Base-by-base conservation (phyloP, 805 yeast genomes). In the Saturnispora mendoncae region DNA sequence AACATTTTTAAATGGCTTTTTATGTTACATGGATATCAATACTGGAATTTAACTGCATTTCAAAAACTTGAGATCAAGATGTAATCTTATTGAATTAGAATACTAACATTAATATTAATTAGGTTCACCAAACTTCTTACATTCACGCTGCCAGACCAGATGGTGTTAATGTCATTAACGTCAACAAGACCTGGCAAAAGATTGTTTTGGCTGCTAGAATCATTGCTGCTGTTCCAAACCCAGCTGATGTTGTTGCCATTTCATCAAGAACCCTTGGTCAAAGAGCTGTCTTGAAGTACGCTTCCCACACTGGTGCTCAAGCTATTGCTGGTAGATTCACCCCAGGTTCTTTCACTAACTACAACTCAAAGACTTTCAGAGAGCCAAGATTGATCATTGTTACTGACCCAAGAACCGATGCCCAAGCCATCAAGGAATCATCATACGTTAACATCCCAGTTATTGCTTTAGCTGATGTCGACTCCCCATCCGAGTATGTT, bases 301-400 rank as follows among this genome's bases (percentile, higher is more conserved):
- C 99, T 67, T 85, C 96, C 62, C 97, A 92, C 88, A 88, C 97
- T 62, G 97, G 97, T 73, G 96, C 98, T 60, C 90, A 97, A 60
- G 88, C 99, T 69, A 90, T 92, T 76, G 99, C 98, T 62, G 99
- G 99, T 76, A 87, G 99, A 79, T 92, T 92, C 84, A 92, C 98
- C 64, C 99, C 99, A 75, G 99, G 99, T 85, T 81, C 84, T 78
- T 92, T 92, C 92, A 92, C 99, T 70, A 92, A 92, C 80, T 92
- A 92, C 79, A 92, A 90, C 79, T 92, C 98, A 74, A 90, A 97
- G 76, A 86, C 97, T 61, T 92, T 92, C 96, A 92, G 90, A 78
- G 99, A 92, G 80, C 99, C 99, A 80, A 86, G 99, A 78, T 82
- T 92, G 69, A 87, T 92, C 69, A 77, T 92, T 62, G 98, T 92